Evolutionary conservation across 169 alveolate genomes (phyloP).

Genomic region (Cystoisospora suis): DNA sequence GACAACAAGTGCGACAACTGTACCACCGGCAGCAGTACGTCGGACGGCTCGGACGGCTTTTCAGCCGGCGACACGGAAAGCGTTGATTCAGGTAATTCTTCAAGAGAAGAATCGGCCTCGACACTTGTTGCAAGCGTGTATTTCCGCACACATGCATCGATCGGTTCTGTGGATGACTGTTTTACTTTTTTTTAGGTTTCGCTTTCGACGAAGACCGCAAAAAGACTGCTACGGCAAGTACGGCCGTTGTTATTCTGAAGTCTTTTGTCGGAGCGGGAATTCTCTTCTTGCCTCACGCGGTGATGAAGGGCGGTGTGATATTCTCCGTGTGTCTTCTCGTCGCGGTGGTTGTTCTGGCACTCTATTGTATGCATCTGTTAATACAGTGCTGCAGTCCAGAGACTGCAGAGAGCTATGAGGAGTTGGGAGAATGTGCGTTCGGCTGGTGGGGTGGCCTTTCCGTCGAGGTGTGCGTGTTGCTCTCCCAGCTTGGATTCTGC

Average conservation of each 20-base stretch:
- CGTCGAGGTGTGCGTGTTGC: constrained; percentile 7
- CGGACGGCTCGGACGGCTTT: background rate
- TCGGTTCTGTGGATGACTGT: background rate
- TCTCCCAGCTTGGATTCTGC: constrained; percentile 39
- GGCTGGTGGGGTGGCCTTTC: constrained; percentile 16
- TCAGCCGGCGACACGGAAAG: background rate
- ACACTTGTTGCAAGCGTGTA: background rate
- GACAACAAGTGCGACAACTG: background rate
- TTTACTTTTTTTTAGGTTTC: background rate
- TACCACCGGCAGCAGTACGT: constrained; percentile 15
- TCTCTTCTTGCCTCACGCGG: constrained; percentile 35
- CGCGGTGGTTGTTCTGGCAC: background rate
- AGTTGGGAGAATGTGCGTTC: background rate
- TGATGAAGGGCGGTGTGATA: constrained; percentile 29
- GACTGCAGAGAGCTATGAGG: constrained; percentile 7
- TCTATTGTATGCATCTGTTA: constrained; percentile 14
- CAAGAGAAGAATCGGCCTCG: background rate
- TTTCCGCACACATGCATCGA: background rate
- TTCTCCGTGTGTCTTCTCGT: background rate
- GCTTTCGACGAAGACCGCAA: background rate
- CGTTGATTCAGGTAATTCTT: background rate
- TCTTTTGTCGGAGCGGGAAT: constrained; percentile 35
- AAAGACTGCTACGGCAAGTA: constrained; percentile 12
- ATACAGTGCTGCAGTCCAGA: constrained; percentile 4
- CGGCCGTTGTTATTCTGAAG: constrained; percentile 16